These are phyloP conservation scores for Puccinia sorghi DNA, from an alignment of 1,284 basidiomycete genomes.

Conservation along the genomic window DNA sequence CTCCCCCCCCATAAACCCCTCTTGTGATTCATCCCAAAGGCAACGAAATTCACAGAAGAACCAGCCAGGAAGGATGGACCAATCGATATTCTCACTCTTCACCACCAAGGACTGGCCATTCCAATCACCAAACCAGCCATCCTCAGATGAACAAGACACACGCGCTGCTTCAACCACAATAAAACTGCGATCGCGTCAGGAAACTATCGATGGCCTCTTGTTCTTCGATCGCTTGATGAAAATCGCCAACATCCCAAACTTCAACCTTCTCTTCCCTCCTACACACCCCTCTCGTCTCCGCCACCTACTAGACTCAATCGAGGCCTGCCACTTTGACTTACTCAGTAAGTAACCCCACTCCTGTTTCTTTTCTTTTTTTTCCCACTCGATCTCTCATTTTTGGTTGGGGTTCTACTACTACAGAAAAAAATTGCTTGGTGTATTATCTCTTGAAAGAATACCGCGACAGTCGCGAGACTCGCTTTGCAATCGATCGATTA, in stretches of 20 bases:
- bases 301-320: constrained; percentile 34
- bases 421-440: constrained; percentile 46
- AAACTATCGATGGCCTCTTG: constrained; percentile 28
- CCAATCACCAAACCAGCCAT: background rate
- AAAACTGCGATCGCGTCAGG: constrained; percentile 19
- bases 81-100: constrained; percentile 29
- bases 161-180: background rate
- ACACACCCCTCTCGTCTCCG: constrained; percentile 23
- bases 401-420: background rate
- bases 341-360: constrained; percentile 29
- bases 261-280: constrained; percentile 32
- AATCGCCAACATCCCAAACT: constrained; percentile 31
- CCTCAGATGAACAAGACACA: background rate
- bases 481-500: constrained; percentile 35
- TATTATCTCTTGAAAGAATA: constrained; percentile 49
- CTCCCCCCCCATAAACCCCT: too few species aligned
- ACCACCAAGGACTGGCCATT: constrained; percentile 45
- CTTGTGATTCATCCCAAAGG: too few species aligned
- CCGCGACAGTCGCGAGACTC: constrained; percentile 22
- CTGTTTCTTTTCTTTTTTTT: background rate
- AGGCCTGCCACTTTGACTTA: constrained; percentile 32
- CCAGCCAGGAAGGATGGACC: constrained; percentile 5
- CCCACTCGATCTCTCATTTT: too few species aligned
- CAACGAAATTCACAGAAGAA: too few species aligned
- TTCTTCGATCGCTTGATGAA: constrained; percentile 46